Conservation (phyloP, 208 protist species). For the Trichomonas vaginalis region DNA sequence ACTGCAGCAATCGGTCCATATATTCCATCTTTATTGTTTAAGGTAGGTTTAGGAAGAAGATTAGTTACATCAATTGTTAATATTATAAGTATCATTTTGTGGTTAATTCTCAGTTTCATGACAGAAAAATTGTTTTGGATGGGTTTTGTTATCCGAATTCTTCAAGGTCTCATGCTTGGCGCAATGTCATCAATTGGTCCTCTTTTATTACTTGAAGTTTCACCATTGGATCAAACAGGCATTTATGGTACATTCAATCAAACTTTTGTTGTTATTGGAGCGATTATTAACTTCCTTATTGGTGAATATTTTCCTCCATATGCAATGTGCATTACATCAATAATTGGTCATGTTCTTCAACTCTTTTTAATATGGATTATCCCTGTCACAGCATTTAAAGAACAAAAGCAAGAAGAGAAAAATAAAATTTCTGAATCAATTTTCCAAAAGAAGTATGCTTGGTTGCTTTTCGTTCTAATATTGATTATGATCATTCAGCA, state of each 20-base stretch:
- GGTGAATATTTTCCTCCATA: too few species aligned
- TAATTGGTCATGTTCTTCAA: too few species aligned
- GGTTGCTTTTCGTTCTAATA: background rate
- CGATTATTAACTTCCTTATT: background rate
- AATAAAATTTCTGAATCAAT: background rate
- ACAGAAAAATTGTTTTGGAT: background rate
- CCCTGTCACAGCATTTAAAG: too few species aligned
- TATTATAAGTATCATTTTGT: background rate
- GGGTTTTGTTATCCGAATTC: too few species aligned
- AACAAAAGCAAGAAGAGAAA: too few species aligned
- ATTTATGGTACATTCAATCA: background rate
- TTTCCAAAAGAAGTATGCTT: background rate
- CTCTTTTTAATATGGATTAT: too few species aligned
- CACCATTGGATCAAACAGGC: background rate
- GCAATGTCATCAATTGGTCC: background rate
- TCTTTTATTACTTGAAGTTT: background rate
- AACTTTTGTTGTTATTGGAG: background rate
- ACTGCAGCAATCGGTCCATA: background rate
- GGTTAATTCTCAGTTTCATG: background rate
- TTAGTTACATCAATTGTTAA: background rate
- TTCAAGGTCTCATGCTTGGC: background rate
- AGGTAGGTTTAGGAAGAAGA: background rate
- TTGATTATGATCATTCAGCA: slow-evolving; percentile 18
- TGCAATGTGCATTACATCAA: too few species aligned
- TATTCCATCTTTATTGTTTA: too few species aligned